Evolutionary conservation across 345 rosid species (phyloP), one percentile per base, ranked within the genome.

Genomic region (Kandelia obovata): DNA sequence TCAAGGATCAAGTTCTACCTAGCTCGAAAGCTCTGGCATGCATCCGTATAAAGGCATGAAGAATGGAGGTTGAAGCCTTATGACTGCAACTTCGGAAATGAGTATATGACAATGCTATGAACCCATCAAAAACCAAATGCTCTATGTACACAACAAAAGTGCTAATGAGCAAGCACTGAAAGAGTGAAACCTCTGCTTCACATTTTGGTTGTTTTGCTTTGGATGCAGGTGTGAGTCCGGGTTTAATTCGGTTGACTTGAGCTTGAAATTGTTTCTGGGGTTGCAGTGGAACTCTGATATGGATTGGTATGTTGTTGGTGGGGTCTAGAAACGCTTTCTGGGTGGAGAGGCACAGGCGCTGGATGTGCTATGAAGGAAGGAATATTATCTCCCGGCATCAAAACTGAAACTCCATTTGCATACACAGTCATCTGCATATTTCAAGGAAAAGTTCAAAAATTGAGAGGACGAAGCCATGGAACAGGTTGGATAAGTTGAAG

Each of bases 301-400:
- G 57, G 59, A 65, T 49, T 26, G 23, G 26, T 34, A 23, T 49
- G 66, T 7, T 55, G 84, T 19, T 78, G 78, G 16, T 58, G 75
- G 32, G 80, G 78, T 46, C 67, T 51, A 15, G 79, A 64, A 63
- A 57, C 39, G 25, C 65, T 57, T 35, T 79, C 84, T 0, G 76
- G 77, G 1, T 75, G 85, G 73, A 83, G 71, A 20, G 97, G 87
- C 62, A 76, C 82, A 0, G 97, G 97, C 7, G 84, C 96, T 37
- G 89, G 97, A 61, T 82, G 89, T 1, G 90, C 97, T 4, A 95
- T 87, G 83, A 80, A 95, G 0, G 99, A 82, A 7, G 99, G 99
- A 11, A 95, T 70, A 31, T 78, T 79, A 16, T 90, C 92, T 78
- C 99, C 99, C 2, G 99, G 99, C 99, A 95, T 95, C 78, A 95